A percentile compares a stretch with the other conserved stretches of the same genome.
Evolutionary conservation across 768 basidiomycete species (phyloP).

Genomic region (Auricularia cornea): DNA sequence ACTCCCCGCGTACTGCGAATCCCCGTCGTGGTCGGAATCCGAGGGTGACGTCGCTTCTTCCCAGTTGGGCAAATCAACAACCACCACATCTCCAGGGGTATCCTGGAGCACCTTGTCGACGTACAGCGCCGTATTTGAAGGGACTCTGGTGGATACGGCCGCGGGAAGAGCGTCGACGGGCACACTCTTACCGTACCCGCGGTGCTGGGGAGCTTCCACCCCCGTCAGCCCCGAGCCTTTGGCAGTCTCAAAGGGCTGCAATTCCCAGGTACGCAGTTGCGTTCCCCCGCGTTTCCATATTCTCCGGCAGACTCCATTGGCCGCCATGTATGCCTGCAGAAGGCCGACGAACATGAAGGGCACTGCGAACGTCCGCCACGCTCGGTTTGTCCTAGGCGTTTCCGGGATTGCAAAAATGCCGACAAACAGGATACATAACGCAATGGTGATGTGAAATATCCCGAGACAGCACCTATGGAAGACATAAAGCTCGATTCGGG

Average conservation of each 20-base stretch:
- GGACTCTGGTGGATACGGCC: too few species aligned
- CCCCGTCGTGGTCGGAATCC: too few species aligned
- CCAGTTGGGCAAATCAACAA: too few species aligned
- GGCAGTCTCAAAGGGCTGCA: conserved; percentile 24
- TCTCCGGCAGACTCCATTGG: conserved; percentile 25
- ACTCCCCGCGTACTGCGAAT: too few species aligned
- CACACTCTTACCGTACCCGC: too few species aligned
- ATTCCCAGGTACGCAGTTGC: conserved; percentile 33
- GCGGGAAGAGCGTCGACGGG: too few species aligned
- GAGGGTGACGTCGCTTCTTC: too few species aligned
- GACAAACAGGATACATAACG: conserved; percentile 19
- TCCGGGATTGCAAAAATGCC: conserved; percentile 21
- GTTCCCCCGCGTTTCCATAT: conserved; percentile 27
- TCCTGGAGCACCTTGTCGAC: too few species aligned
- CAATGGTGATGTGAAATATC: conserved; percentile 17
- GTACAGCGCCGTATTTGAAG: too few species aligned
- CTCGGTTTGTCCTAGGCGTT: conserved; percentile 18
- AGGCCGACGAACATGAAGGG: conserved; percentile 23
- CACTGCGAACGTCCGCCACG: conserved; percentile 27
- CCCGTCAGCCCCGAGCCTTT: not conserved
- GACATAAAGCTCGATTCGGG: not conserved
- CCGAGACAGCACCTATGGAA: conserved; percentile 14
- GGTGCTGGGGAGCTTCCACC: too few species aligned
- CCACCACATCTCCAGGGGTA: too few species aligned
- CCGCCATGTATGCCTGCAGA: conserved; percentile 25